These are phyloP conservation scores for Pseudogymnoascus sp. DNA, from an alignment of 2,329 filamentous ascomycete species.

Conservation along the genomic window DNA sequence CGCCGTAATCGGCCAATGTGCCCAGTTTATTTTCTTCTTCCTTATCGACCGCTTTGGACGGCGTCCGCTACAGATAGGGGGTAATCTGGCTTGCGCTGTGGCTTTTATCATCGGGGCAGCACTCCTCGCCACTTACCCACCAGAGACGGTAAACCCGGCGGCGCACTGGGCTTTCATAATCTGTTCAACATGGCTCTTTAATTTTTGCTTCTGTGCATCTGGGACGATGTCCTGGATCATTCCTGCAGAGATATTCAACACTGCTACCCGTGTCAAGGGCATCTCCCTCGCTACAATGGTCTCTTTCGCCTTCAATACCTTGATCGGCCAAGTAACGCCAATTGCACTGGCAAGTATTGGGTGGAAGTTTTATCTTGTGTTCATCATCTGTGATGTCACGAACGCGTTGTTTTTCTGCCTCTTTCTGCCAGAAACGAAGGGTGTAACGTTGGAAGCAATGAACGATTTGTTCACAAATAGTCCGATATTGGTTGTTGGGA, in stretches of 20 bases:
- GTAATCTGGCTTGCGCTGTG: slow-evolving; percentile 37
- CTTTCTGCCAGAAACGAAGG: slow-evolving; percentile 50
- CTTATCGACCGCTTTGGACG: slow-evolving; percentile 61
- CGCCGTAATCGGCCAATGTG: slow-evolving; percentile 59
- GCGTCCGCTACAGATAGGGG: slow-evolving; percentile 59
- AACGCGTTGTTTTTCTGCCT: slow-evolving; percentile 57
- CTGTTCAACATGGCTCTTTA: slow-evolving; percentile 51
- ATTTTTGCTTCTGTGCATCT: slow-evolving; percentile 42
- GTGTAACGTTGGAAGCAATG: slow-evolving; percentile 51
- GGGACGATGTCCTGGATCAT: slow-evolving; percentile 36
- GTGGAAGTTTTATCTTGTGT: slow-evolving; percentile 36
- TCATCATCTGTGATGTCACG: slow-evolving; percentile 52
- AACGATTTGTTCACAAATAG: slow-evolving; percentile 49
- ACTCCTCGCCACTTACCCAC: slow-evolving; percentile 37
- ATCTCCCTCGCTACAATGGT: slow-evolving; percentile 51
- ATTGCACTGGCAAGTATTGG: slow-evolving; percentile 29
- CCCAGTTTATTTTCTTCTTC: slow-evolving; percentile 58
- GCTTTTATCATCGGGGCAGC: slow-evolving; percentile 46
- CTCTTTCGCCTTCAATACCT: slow-evolving; percentile 54
- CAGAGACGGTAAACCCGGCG: slow-evolving; percentile 35
- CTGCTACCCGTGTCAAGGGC: slow-evolving; percentile 48
- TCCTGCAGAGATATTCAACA: slow-evolving; percentile 52
- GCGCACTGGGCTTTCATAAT: slow-evolving; percentile 50
- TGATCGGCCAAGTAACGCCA: slow-evolving; percentile 55
- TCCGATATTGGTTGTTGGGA: slow-evolving; percentile 43